phyloP scores from a whole-genome alignment of 2,329 filamentous ascomycete species.

The Piedraia hortae region DNA sequence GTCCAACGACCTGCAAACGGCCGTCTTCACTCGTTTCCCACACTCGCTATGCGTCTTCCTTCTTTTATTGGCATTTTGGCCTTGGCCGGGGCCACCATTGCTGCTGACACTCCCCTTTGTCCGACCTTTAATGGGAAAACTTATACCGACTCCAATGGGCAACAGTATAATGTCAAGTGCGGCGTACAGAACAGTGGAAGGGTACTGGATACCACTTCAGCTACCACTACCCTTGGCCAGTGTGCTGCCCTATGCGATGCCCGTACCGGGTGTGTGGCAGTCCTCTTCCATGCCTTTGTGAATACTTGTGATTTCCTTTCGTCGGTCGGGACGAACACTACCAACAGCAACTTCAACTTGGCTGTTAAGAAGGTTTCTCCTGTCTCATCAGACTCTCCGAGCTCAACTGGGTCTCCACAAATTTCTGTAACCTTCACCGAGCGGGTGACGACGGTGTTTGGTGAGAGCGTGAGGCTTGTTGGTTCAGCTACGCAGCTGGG shows the following conservation, averaged over 20 bases:
- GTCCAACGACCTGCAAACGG: too few relatives aligned
- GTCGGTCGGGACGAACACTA: slow-evolving; percentile 1
- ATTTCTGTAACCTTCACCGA: slow-evolving; percentile 32
- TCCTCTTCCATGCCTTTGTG: slow-evolving; percentile 2
- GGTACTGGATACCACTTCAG: slow-evolving; percentile 1
- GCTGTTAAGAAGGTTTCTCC: too few relatives aligned
- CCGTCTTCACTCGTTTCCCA: too few relatives aligned
- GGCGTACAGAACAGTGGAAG: slow-evolving; percentile 1
- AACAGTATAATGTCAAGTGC: slow-evolving; percentile 2
- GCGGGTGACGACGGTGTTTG: slow-evolving; percentile 27
- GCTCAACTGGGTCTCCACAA: background rate
- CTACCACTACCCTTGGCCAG: slow-evolving; percentile 1
- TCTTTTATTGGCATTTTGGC: too few relatives aligned
- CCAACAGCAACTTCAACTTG: slow-evolving; percentile 2
- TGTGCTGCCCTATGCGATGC: slow-evolving; percentile 3
- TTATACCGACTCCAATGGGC: slow-evolving; percentile 2
- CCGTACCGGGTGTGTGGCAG: slow-evolving; percentile 2
- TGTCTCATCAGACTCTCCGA: too few relatives aligned
- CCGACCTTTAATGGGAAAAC: slow-evolving; percentile 1
- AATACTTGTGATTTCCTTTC: slow-evolving; percentile 2
- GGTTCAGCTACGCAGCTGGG: slow-evolving; percentile 33
- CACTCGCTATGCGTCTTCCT: too few relatives aligned
- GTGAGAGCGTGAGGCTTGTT: slow-evolving; percentile 36
- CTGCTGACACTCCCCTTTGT: too few relatives aligned
- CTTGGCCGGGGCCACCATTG: too few relatives aligned